Conservation (phyloP, 2,329 filamentous ascomycete genomes). For the Exophiala sideris region DNA sequence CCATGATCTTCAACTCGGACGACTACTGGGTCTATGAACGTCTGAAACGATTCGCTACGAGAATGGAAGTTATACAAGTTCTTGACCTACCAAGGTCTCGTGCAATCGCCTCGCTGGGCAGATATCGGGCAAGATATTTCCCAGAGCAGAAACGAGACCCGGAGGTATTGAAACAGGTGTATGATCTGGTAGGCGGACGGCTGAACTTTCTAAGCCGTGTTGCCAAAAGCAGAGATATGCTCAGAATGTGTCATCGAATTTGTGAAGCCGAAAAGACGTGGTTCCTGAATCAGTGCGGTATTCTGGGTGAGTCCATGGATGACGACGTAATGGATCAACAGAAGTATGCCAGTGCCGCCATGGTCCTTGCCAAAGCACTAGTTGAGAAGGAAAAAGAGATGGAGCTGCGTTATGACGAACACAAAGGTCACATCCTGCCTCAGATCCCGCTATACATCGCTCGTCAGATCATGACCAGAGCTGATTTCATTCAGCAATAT, state of each 20-base stretch:
- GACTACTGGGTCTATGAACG: slow-evolving; percentile 99
- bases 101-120: slow-evolving; percentile 71
- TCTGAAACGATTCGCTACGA: slow-evolving; percentile 83
- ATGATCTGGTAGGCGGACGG: slow-evolving; percentile 81
- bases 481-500: slow-evolving; percentile 89
- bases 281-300: slow-evolving; percentile 77
- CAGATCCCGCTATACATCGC: slow-evolving; percentile 77
- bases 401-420: slow-evolving; percentile 63
- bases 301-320: slow-evolving; percentile 74
- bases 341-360: slow-evolving; percentile 90
- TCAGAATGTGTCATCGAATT: slow-evolving; percentile 70
- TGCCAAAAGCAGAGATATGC: slow-evolving; percentile 80
- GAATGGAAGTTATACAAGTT: slow-evolving; percentile 90
- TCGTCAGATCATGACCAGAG: slow-evolving; percentile 89
- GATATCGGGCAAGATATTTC: slow-evolving; percentile 78
- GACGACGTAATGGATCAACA: slow-evolving; percentile 99
- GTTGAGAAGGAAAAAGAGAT: slow-evolving; percentile 74
- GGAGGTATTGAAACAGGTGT: slow-evolving; percentile 69
- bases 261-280: slow-evolving; percentile 70
- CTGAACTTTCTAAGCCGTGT: slow-evolving; percentile 85
- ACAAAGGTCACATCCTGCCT: slow-evolving; percentile 71
- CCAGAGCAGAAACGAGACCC: slow-evolving; percentile 54
- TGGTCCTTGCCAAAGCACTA: slow-evolving; percentile 86
- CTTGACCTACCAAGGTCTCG: slow-evolving; percentile 75
- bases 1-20: slow-evolving; percentile 87